These are phyloP conservation scores for Lactarius quietus DNA, from an alignment of 768 basidiomycete species.

Conservation along the genomic window DNA sequence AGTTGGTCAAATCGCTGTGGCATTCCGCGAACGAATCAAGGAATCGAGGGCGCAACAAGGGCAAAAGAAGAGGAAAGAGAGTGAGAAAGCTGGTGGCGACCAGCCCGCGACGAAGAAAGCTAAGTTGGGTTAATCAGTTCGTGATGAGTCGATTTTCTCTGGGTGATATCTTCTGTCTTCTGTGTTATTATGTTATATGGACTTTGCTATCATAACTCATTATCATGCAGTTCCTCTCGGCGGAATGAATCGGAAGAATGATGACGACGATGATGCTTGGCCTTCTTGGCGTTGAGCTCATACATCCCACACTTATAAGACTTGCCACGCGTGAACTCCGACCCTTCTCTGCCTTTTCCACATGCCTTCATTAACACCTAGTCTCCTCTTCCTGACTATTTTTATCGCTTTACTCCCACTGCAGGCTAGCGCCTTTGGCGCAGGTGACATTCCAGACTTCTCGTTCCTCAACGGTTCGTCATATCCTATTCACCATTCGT, in stretches of 20 bases:
- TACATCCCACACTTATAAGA: not conserved
- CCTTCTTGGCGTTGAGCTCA: slow-evolving; percentile 2
- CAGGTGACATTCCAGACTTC: slow-evolving; percentile 70
- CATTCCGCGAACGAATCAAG: slow-evolving; percentile 48
- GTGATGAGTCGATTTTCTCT: not conserved
- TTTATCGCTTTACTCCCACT: slow-evolving; percentile 41
- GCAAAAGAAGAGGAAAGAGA: slow-evolving; percentile 73
- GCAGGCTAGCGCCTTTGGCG: slow-evolving; percentile 51
- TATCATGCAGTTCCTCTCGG: not conserved
- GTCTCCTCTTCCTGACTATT: slow-evolving; percentile 29
- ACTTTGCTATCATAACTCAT: not conserved
- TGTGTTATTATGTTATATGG: not conserved
- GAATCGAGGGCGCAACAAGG: slow-evolving; percentile 47
- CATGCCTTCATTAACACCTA: slow-evolving; percentile 26
- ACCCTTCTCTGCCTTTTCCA: not conserved
- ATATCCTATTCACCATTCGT: slow-evolving; percentile 1
- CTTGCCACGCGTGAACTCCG: not conserved
- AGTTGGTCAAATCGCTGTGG: slow-evolving; percentile 61
- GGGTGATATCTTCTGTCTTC: not conserved
- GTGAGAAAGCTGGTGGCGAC: slow-evolving; percentile 58
- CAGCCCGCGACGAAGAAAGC: slow-evolving; percentile 46
- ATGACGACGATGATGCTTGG: not conserved
- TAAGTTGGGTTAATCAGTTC: slow-evolving; percentile 47
- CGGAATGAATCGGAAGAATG: not conserved
- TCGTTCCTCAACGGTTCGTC: slow-evolving; percentile 56